These are phyloP conservation scores for Erysiphe pulchra DNA, from an alignment of 2,329 filamentous ascomycete species.

Conservation along the genomic window DNA sequence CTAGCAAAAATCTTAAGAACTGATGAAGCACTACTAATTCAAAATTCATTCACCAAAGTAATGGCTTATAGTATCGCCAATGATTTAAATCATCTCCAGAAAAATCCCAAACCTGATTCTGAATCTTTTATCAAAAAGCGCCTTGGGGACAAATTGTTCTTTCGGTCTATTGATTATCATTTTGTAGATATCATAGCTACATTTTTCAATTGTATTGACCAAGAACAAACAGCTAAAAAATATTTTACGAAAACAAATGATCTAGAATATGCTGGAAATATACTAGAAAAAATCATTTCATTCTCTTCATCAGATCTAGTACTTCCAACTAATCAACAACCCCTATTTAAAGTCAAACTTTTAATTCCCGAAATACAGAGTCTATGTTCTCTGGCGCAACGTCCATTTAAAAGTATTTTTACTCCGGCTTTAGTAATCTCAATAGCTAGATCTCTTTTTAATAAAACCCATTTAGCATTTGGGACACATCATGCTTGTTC, in stretches of 20 bases:
- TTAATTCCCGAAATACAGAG: conserved; percentile 51
- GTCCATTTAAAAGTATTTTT: conserved; percentile 42
- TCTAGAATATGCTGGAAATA: conserved; percentile 33
- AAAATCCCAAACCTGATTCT: conserved; percentile 23
- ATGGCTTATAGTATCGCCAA: conserved; percentile 66
- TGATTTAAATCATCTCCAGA: conserved; percentile 29
- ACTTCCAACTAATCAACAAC: conserved; percentile 61
- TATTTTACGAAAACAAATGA: conserved; percentile 32
- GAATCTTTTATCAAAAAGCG: conserved; percentile 42
- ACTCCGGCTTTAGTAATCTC: conserved; percentile 48
- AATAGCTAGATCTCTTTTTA: conserved; percentile 52
- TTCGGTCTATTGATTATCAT: conserved; percentile 34
- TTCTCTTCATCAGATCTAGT: conserved; percentile 37
- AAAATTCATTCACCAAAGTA: conserved; percentile 46
- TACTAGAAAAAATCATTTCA: conserved; percentile 41
- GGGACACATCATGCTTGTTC: conserved; percentile 73
- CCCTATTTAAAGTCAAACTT: conserved; percentile 57
- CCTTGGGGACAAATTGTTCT: conserved; percentile 40
- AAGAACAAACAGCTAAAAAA: conserved; percentile 48
- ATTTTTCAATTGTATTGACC: conserved; percentile 53
- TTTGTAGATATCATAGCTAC: conserved; percentile 55
- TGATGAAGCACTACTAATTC: conserved; percentile 30
- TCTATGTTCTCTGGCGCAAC: conserved; percentile 46
- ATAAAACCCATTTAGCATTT: conserved; percentile 56
- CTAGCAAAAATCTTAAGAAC: conserved; percentile 32